phyloP scores from a whole-genome alignment of 768 basidiomycete genomes.

The Suillus lakei region DNA sequence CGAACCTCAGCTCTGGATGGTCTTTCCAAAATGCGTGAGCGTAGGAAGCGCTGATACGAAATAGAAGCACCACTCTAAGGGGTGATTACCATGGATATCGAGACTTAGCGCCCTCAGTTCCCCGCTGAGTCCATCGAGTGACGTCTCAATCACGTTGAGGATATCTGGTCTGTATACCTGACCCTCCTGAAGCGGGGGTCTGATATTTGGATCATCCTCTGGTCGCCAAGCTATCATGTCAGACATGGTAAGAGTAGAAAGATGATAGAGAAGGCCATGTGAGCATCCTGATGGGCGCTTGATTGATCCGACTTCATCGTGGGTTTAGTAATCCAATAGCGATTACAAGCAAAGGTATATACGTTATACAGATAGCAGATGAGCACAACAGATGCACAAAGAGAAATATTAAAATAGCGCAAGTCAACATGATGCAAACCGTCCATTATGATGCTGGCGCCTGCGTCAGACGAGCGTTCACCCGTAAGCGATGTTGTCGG shows the following conservation, averaged over 20 bases:
- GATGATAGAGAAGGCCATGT: not conserved
- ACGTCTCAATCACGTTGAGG: slow-evolving; percentile 60
- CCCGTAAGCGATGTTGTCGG: slow-evolving; percentile 75
- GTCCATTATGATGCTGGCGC: slow-evolving; percentile 5
- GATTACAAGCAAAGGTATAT: slow-evolving; percentile 39
- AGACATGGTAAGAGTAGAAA: slow-evolving; percentile 3
- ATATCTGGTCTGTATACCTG: slow-evolving; percentile 61
- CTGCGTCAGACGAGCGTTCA: slow-evolving; percentile 55
- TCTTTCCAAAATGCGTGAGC: slow-evolving; percentile 41
- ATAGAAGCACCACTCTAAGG: not conserved
- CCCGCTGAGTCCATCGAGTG: slow-evolving; percentile 54
- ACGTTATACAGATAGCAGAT: slow-evolving; percentile 31
- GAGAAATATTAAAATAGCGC: slow-evolving; percentile 11
- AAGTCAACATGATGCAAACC: not conserved
- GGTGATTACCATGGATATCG: slow-evolving; percentile 65
- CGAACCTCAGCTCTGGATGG: slow-evolving; percentile 70
- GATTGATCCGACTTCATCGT: not conserved
- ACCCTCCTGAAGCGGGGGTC: slow-evolving; percentile 31
- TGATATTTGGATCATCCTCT: slow-evolving; percentile 23
- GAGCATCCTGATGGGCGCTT: not conserved
- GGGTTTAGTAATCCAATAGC: slow-evolving; percentile 3
- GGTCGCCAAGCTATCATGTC: slow-evolving; percentile 48
- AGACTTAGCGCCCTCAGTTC: slow-evolving; percentile 67
- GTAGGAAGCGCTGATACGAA: not conserved
- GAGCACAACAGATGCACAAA: slow-evolving; percentile 27